These are phyloP conservation scores for Cladochytrium replicatum DNA, from an alignment of 192 early-diverging fungal genomes.

Conservation along the genomic window DNA sequence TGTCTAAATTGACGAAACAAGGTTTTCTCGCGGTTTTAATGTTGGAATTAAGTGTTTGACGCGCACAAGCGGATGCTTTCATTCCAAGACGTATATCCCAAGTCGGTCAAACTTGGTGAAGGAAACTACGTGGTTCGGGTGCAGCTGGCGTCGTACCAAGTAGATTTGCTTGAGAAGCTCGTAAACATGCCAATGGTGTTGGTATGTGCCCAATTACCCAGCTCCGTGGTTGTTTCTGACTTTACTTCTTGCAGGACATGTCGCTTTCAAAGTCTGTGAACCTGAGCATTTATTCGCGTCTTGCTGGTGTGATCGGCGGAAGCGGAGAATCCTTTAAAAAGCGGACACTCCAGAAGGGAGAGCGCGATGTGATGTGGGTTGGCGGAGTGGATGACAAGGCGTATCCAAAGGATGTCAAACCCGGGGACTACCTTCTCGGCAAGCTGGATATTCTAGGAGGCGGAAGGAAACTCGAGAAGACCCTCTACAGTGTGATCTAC, in stretches of 20 bases:
- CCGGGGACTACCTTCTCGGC: conserved; percentile 73
- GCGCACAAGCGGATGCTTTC: conserved; percentile 62
- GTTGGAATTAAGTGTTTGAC: conserved; percentile 56
- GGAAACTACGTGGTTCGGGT: conserved; percentile 80
- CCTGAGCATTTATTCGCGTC: conserved; percentile 40
- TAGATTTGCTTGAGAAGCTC: conserved; percentile 68
- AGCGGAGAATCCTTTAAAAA: conserved; percentile 26
- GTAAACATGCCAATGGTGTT: conserved; percentile 47
- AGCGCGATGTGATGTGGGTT: conserved; percentile 43
- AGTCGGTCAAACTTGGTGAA: conserved; percentile 50
- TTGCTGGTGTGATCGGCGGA: conserved; percentile 42
- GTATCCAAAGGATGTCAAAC: conserved; percentile 56
- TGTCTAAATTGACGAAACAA: conserved; percentile 4
- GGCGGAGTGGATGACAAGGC: conserved; percentile 31
- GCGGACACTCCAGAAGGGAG: conserved; percentile 38
- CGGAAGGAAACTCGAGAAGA: conserved; percentile 10
- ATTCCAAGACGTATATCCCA: conserved; percentile 63
- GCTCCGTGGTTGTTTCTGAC: background rate
- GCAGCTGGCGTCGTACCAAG: conserved; percentile 59
- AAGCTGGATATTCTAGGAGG: conserved; percentile 43
- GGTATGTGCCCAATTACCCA: background rate
- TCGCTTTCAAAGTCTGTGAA: conserved; percentile 43
- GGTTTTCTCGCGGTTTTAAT: conserved; percentile 1
- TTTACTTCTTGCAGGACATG: conserved; percentile 34
- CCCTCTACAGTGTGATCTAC: conserved; percentile 31